Base-by-base conservation (phyloP, 2,329 filamentous ascomycete species). In the Monosporascus sp. region DNA sequence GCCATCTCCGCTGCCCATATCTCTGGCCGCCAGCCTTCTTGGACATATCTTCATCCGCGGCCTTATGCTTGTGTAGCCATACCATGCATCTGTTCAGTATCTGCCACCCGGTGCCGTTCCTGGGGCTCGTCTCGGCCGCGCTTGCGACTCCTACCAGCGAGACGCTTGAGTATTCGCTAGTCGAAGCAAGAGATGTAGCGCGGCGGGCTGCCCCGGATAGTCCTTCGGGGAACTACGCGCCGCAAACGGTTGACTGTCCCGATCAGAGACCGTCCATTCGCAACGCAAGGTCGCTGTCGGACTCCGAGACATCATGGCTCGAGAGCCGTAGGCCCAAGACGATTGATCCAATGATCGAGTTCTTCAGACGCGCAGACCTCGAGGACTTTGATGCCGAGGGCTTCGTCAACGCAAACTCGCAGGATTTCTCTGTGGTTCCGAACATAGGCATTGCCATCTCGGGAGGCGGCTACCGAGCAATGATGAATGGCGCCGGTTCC, bases 261-360 rank as follows among this genome's bases (percentile, higher is more conserved):
- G 72, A 76, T 6, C 75, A 74, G n/a, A 79, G 82, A 45, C 91
- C 92, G 1, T 77, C 74, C 1, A 82, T 96, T 51, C 84, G 91
- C 59, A 69, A 68, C 38, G 89, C 88, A 46, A 70, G 71, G 25
- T 63, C 65, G 0, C 72, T 96, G 9, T 93, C 89, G 3, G 61
- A 75, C 17, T 76, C 86, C 52, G 93, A 97, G 73, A 78, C 76
- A 39, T 73, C 79, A 65, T 97, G 92, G 90, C 76, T 96, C 15
- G 66, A 82, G 49, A 77, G 76, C 55, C 82, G 93, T 53, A 82
- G 90, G 57, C 82, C 83, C 55, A 85, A 86, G 58, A 95, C 90
- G 0, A 72, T 92, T 18, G 71, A 82, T 9, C 84, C 89, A n/a
- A 86, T 97, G 80, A 81, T 78, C 51, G 78, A 86, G 18, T 84